phyloP scores from a whole-genome alignment of 2,329 filamentous ascomycete species.

The Ophiostoma perfectum region DNA sequence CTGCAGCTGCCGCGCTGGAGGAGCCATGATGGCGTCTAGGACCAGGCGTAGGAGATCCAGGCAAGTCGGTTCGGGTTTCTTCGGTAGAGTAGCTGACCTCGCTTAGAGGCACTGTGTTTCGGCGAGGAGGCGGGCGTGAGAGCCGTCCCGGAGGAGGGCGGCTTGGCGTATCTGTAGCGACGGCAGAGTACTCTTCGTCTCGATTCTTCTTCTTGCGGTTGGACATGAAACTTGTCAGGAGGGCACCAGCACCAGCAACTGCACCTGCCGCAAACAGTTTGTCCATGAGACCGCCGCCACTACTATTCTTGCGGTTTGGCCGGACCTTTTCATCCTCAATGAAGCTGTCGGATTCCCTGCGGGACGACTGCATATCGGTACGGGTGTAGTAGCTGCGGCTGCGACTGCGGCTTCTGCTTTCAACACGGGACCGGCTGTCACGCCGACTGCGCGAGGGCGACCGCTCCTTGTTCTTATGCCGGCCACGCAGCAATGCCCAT shows the following conservation, averaged over 20 bases:
- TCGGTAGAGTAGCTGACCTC: constrained; percentile 43
- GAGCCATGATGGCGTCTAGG: constrained; percentile 11
- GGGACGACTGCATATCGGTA: constrained; percentile 49
- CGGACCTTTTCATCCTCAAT: constrained; percentile 61
- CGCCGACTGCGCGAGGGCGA: constrained; percentile 33
- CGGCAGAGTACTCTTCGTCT: constrained; percentile 56
- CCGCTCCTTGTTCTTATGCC: constrained; percentile 33
- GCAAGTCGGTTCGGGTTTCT: constrained; percentile 32
- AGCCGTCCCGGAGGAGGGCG: constrained; percentile 39
- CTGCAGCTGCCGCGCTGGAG: constrained; percentile 12
- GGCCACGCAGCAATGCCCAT: constrained; percentile 42
- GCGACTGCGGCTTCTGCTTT: constrained; percentile 35
- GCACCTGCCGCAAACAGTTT: constrained; percentile 57
- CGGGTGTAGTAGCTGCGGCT: constrained; percentile 30
- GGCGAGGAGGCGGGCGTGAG: constrained; percentile 16
- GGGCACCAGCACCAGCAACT: constrained; percentile 55
- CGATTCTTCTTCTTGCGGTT: constrained; percentile 42
- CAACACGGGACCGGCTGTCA: constrained; percentile 32
- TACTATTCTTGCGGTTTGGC: constrained; percentile 39
- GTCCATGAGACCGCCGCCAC: constrained; percentile 53
- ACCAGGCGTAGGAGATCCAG: constrained; percentile 43
- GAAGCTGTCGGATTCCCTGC: constrained; percentile 52
- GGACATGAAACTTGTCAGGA: constrained; percentile 56
- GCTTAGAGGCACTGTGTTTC: constrained; percentile 38
- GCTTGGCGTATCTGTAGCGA: constrained; percentile 56